Percentiles rank a stretch among this genome's conserved stretches.
phyloP scores from a whole-genome alignment of 305 asterid genomes.

The Nicotiana rustica region DNA sequence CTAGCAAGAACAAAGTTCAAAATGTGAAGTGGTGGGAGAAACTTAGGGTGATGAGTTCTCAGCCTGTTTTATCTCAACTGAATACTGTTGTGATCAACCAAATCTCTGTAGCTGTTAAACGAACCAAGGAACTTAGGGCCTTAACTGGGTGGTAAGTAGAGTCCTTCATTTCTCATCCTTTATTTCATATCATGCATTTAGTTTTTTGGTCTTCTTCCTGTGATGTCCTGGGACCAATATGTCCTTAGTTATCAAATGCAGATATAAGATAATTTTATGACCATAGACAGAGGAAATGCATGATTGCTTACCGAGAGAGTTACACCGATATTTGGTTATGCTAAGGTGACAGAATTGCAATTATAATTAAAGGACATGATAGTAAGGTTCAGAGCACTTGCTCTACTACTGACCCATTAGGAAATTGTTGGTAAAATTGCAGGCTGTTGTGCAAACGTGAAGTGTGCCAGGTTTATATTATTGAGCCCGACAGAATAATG shows the following conservation, averaged over 20 bases:
- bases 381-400: slow-evolving; percentile 8
- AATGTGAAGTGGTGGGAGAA: slow-evolving; percentile 82
- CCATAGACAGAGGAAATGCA: slow-evolving; percentile 4
- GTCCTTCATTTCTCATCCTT: slow-evolving; percentile 29
- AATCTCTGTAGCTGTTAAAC: slow-evolving; percentile 74
- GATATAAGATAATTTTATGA: background rate
- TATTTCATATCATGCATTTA: slow-evolving; percentile 16
- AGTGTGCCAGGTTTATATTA: background rate
- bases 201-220: background rate
- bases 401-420: slow-evolving; percentile 12
- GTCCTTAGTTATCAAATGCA: background rate
- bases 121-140: slow-evolving; percentile 91
- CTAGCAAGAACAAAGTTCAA: slow-evolving; percentile 52
- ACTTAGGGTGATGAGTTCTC: slow-evolving; percentile 56
- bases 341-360: background rate
- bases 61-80: slow-evolving; percentile 48
- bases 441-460: background rate
- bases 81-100: slow-evolving; percentile 60
- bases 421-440: background rate
- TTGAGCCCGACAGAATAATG: background rate
- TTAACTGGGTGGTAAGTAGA: slow-evolving; percentile 85
- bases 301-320: background rate
- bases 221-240: background rate
- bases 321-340: background rate
- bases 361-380: background rate